Base-by-base conservation (phyloP, 345 rosid genomes). In the Bruguiera parviflora region DNA sequence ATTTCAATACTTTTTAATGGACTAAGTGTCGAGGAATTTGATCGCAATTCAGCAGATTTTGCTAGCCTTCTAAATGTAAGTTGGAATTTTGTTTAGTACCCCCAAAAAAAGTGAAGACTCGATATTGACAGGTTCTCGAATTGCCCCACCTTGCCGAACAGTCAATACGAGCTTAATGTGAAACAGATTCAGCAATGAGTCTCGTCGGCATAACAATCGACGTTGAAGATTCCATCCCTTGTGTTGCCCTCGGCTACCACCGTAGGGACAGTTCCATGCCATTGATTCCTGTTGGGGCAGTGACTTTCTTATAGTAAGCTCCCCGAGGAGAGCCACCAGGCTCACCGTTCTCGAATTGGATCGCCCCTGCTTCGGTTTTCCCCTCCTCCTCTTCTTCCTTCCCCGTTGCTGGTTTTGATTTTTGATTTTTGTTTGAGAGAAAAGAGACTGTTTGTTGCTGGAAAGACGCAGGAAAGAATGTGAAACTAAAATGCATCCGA, bases 261-360 rank as follows among this genome's bases (percentile, higher is more conserved):
- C 46, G 71, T 20, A 53, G 70, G 35, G 58, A 61, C 25, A 32
- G 2, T 56, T 71, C 68, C 8, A 25, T 56, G 49, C 18, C 49
- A 11, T 43, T 13, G 49, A 43, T 15, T 0, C 19, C 49, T 9
- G 46, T 10, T 39, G 15, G 4, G 46, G 15, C 15, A 10, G 46
- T 11, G 11, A 76, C 61, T 80, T 33, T 69, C 79, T n/a, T 89
- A 89, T 61, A 53, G 68, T 52, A 81, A 76, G 80, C 91, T 91
- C 22, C 92, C 89, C 27, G 90, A 82, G 56, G 88, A 85, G 53
- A 92, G 96, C 1, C 74, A 39, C 89, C 70, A 84, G 75, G 69
- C 96, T 91, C 79, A 74, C 91, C 35, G 80, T 94, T 80, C 82
- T 84, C 77, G 89, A 91, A 73, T 82, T 94, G 78, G 97, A 94